A percentile compares a stretch with the other conserved stretches of the same genome.
These are phyloP conservation scores for Stylonectria norvegica DNA, from an alignment of 2,329 filamentous ascomycete genomes.

Conservation along the genomic window DNA sequence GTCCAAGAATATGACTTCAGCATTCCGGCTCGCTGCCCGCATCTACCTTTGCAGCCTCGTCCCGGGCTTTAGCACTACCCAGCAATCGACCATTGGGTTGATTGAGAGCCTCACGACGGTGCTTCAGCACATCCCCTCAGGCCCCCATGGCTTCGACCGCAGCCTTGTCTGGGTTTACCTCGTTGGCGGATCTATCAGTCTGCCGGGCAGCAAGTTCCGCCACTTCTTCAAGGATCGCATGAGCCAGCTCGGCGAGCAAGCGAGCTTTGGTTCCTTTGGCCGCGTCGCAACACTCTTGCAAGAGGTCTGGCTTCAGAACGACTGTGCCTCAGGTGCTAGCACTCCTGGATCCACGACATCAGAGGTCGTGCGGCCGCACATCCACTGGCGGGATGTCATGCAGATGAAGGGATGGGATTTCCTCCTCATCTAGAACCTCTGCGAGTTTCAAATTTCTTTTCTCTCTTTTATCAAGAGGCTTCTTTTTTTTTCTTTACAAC, in stretches of 20 bases:
- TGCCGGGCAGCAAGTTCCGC: constrained; percentile 71
- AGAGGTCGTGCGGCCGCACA: constrained; percentile 54
- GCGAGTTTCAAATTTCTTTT: constrained; percentile 33
- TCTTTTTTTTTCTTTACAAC: constrained; percentile 20
- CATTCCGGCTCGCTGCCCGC: constrained; percentile 88
- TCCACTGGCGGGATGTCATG: constrained; percentile 97
- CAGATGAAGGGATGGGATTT: constrained; percentile 87
- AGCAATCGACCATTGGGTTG: constrained; percentile 70
- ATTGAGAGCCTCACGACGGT: constrained; percentile 73
- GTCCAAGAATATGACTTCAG: constrained; percentile 80
- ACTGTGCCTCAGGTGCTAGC: constrained; percentile 42
- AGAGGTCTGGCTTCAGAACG: constrained; percentile 82
- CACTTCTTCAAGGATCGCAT: constrained; percentile 73
- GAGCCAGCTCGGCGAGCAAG: constrained; percentile 69
- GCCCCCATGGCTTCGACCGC: constrained; percentile 79
- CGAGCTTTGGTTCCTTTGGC: constrained; percentile 79
- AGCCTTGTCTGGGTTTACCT: constrained; percentile 92
- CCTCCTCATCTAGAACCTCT: constrained; percentile 68
- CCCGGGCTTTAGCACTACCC: constrained; percentile 75
- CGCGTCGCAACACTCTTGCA: constrained; percentile 73
- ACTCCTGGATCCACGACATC: constrained; percentile 35
- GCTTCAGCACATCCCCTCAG: constrained; percentile 78
- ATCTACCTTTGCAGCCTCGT: constrained; percentile 97
- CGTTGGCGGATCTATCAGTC: constrained; percentile 76
- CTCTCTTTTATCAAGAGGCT: constrained; percentile 22